Evolutionary conservation across 345 rosid species (phyloP).

Genomic region (Alliaria petiolata): DNA sequence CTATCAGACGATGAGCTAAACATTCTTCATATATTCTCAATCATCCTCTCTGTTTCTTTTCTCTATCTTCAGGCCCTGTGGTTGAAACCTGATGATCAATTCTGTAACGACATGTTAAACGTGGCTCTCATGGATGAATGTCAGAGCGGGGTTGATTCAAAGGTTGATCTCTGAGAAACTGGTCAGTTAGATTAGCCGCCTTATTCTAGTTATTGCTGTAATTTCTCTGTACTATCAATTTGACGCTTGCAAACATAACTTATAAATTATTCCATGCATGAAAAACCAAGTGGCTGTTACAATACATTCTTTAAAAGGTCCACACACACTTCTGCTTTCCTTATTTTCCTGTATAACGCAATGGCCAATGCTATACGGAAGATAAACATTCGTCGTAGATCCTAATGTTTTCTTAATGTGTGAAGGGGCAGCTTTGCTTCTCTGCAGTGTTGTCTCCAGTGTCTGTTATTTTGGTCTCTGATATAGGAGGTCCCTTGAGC

Average conservation of each 20-base stretch:
- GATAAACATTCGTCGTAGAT: not conserved
- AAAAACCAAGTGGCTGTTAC: slow-evolving; percentile 5
- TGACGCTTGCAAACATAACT: slow-evolving; percentile 2
- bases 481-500: slow-evolving; percentile 35
- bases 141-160: slow-evolving; percentile 51
- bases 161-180: slow-evolving; percentile 43
- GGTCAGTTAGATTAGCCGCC: slow-evolving; percentile 19
- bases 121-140: slow-evolving; percentile 73
- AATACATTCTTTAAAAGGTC: slow-evolving; percentile 3
- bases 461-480: slow-evolving; percentile 24
- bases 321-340: slow-evolving; percentile 11
- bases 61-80: slow-evolving; percentile 57
- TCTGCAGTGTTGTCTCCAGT: slow-evolving; percentile 19
- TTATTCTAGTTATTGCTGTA: slow-evolving; percentile 11
- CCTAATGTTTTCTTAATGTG: slow-evolving; percentile 7
- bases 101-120: slow-evolving; percentile 84
- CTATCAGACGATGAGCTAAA: not conserved
- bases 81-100: slow-evolving; percentile 80
- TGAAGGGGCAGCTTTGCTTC: slow-evolving; percentile 35
- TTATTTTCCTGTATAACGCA: slow-evolving; percentile 5
- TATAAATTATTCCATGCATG: slow-evolving; percentile 18
- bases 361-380: not conserved
- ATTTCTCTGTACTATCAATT: slow-evolving; percentile 14
- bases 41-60: not conserved
- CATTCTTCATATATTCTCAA: not conserved